Evolutionary conservation across 805 yeast species (phyloP), one percentile per base, ranked within the genome.

Genomic region (Cyberlindnera mrakii): DNA sequence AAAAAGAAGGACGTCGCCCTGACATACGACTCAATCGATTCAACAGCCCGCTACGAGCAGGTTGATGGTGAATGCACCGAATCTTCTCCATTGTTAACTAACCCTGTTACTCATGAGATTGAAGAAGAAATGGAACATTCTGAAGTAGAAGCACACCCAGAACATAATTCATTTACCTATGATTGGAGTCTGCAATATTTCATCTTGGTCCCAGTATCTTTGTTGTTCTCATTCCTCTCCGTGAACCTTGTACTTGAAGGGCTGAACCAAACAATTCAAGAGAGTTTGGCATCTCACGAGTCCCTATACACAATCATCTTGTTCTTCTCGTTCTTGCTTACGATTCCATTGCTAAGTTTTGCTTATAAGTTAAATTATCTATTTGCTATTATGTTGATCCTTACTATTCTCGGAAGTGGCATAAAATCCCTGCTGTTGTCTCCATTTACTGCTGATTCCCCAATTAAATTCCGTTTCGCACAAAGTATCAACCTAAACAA

Each of bases 111-210:
- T 13, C 52, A 44, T 14, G 43, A 44, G 30, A 39, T 30, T 35
- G 38, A 49, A 14, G 37, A 29, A 33, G 45, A 53, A 19, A 46
- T 41, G 3, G 27, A 23, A 23, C 27, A 23, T 9, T 10, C 11
- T 9, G 38, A 49, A 14, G 37, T 18, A 35, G 45, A 54, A 19
- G 46, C 43, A 8, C 59, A 45, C 32, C 57, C 62, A 8, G 48
- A 46, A 17, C 53, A 50, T 30, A 48, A 54, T 39, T 74, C 78
- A 5, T 72, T 75, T 37, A 74, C 81, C 33, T 86, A 83, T 56
- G 95, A 84, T 54, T 89, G 96, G 96, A 71, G 82, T 14, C 50
- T 86, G 15, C 96, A 89, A 59, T 87, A 77, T 54, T 50, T 85
- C 29, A 48, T 80, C 1, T 58, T 82, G 15, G 86, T 83, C 13